Conservation (phyloP, 371 early-diverging fungal genomes). For the Phascolomyces articulosus region DNA sequence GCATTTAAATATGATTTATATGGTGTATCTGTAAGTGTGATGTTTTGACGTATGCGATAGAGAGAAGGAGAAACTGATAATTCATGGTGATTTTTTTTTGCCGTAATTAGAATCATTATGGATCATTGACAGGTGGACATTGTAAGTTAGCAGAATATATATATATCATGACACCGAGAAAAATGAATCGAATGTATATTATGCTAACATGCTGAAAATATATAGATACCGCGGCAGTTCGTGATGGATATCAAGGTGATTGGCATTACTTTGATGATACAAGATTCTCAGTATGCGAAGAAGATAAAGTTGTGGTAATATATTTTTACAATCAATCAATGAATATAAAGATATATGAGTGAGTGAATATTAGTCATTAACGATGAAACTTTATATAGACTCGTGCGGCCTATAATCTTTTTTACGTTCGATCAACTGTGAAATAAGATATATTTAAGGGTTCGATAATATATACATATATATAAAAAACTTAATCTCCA, state of each 20-base stretch:
- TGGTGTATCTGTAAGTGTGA: conserved; percentile 76
- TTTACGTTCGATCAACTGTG: conserved; percentile 28
- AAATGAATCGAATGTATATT: not conserved
- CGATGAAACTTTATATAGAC: too few relatives aligned
- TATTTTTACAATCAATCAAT: not conserved
- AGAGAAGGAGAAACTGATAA: not conserved
- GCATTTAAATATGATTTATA: conserved; percentile 79
- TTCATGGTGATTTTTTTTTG: not conserved
- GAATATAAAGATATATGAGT: too few relatives aligned
- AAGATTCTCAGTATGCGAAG: conserved; percentile 70
- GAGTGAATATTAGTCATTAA: too few relatives aligned
- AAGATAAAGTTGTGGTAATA: conserved; percentile 65
- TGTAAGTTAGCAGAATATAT: too few relatives aligned
- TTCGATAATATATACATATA: too few relatives aligned
- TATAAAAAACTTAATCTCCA: too few relatives aligned
- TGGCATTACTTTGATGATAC: conserved; percentile 97
- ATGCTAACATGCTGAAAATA: conserved; percentile 6
- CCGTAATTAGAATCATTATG: conserved; percentile 80
- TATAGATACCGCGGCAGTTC: conserved; percentile 85
- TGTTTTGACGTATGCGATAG: too few relatives aligned
- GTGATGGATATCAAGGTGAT: conserved; percentile 72
- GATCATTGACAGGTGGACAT: conserved; percentile 91
- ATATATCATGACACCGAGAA: not conserved
- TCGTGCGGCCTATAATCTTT: conserved; percentile 32
- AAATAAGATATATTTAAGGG: conserved; percentile 16